Evolutionary conservation across 768 basidiomycete species (phyloP).

Genomic region (Rubroboletus pulcherrimus): DNA sequence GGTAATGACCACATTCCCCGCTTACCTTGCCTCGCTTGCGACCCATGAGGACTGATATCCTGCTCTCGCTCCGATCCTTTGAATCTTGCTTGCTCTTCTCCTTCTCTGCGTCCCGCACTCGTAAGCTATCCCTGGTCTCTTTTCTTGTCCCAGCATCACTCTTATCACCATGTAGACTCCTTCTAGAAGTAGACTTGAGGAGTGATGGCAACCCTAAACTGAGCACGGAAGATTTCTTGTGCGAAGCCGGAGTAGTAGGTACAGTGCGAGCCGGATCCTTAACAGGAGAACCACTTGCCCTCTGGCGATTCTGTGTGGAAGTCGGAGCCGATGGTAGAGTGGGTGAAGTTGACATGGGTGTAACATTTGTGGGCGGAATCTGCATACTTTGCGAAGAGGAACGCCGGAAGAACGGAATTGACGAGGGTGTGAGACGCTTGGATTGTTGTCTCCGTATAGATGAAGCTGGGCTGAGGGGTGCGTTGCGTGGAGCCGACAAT

Average conservation of each 20-base stretch:
- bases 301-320: slow-evolving; percentile 39
- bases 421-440: slow-evolving; percentile 85
- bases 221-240: slow-evolving; percentile 80
- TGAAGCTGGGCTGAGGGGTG: slow-evolving; percentile 68
- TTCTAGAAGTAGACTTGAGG: slow-evolving; percentile 80
- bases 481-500: slow-evolving; percentile 49
- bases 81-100: slow-evolving; percentile 65
- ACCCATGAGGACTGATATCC: slow-evolving; percentile 84
- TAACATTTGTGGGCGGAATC: slow-evolving; percentile 42
- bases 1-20: slow-evolving; percentile 7
- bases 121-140: slow-evolving; percentile 54
- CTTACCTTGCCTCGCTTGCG: slow-evolving; percentile 88
- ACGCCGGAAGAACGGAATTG: slow-evolving; percentile 91
- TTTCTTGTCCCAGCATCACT: slow-evolving; percentile 35
- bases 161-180: slow-evolving; percentile 67
- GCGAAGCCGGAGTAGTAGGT: slow-evolving; percentile 55
- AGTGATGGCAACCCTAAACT: slow-evolving; percentile 78
- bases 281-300: slow-evolving; percentile 46
- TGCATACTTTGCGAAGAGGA: slow-evolving; percentile 89
- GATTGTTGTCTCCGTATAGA: slow-evolving; percentile 62
- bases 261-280: slow-evolving; percentile 53
- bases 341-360: slow-evolving; percentile 46
- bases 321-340: slow-evolving; percentile 48
- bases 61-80: slow-evolving; percentile 85
- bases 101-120: slow-evolving; percentile 42